A percentile compares a stretch with the other conserved stretches of the same genome.
phyloP scores from a whole-genome alignment of 176 grass and related monocot species.

The Ensete glaucum region DNA sequence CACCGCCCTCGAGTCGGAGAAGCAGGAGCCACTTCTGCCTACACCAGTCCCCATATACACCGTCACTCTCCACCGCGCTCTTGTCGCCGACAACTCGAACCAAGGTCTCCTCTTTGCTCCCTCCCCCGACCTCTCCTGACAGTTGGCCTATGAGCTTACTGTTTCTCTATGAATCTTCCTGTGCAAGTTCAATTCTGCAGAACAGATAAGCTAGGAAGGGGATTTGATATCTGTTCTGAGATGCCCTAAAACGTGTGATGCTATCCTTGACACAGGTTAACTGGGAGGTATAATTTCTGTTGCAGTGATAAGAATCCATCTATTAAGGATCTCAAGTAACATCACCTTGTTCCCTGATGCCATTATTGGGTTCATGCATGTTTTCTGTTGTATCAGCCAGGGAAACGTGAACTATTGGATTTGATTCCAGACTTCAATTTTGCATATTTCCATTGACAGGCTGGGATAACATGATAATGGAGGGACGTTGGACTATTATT shows the following conservation, averaged over 20 bases:
- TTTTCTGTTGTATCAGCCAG: neutral
- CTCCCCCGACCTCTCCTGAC: neutral
- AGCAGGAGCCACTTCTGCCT: neutral
- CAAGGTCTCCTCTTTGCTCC: neutral
- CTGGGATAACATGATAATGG: neutral
- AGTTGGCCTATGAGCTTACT: no score
- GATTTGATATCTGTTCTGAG: no score
- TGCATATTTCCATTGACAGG: no score
- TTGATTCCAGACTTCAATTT: no score
- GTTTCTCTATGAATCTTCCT: no score
- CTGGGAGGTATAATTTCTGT: neutral
- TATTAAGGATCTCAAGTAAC: neutral
- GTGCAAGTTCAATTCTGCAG: no score
- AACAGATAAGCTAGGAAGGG: no score
- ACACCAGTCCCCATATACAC: neutral
- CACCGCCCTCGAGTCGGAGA: no score
- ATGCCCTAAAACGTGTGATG: neutral
- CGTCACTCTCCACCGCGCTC: neutral
- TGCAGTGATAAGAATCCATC: neutral
- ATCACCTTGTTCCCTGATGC: neutral
- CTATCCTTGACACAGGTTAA: neutral
- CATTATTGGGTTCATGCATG: neutral
- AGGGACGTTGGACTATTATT: neutral
- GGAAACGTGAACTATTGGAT: no score
- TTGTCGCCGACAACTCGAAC: neutral